A percentile compares a stretch with the other conserved stretches of the same genome.
Evolutionary conservation across 2,329 filamentous ascomycete species (phyloP).

Genomic region (Aspergillus sp.): DNA sequence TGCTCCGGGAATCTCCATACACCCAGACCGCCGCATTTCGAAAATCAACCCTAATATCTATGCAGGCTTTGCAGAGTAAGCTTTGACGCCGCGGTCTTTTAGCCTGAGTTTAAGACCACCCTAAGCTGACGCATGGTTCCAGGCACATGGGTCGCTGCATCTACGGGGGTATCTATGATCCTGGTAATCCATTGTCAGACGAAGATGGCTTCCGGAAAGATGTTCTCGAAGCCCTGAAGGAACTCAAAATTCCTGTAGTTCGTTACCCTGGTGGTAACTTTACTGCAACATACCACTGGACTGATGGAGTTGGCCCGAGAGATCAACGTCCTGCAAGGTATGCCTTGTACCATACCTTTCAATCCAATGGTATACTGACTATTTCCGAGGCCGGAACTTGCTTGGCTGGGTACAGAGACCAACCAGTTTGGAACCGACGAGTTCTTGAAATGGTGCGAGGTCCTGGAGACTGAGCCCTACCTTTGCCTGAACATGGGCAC

Average conservation of each 20-base stretch:
- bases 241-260: constrained; percentile 73
- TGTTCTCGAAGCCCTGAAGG: constrained; percentile 70
- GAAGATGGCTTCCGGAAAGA: constrained; percentile 75
- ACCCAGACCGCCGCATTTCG: constrained; percentile 64
- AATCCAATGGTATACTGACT: background rate
- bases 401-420: constrained; percentile 73
- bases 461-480: constrained; percentile 74
- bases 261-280: constrained; percentile 85
- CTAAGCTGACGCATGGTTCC: constrained; percentile 17
- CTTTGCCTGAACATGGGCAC: constrained; percentile 80
- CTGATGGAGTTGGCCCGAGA: constrained; percentile 73
- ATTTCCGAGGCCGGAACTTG: constrained; percentile 63
- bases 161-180: constrained; percentile 83
- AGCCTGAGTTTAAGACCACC: background rate
- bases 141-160: constrained; percentile 89
- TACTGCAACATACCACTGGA: constrained; percentile 81
- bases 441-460: constrained; percentile 77
- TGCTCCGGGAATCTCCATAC: constrained; percentile 64
- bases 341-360: background rate
- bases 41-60: constrained; percentile 80
- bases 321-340: constrained; percentile 64
- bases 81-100: constrained; percentile 6
- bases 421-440: constrained; percentile 85
- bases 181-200: constrained; percentile 70
- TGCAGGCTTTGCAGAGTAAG: constrained; percentile 80